phyloP scores from a whole-genome alignment of 805 yeast genomes.

The Saccharomyces eubayanus region DNA sequence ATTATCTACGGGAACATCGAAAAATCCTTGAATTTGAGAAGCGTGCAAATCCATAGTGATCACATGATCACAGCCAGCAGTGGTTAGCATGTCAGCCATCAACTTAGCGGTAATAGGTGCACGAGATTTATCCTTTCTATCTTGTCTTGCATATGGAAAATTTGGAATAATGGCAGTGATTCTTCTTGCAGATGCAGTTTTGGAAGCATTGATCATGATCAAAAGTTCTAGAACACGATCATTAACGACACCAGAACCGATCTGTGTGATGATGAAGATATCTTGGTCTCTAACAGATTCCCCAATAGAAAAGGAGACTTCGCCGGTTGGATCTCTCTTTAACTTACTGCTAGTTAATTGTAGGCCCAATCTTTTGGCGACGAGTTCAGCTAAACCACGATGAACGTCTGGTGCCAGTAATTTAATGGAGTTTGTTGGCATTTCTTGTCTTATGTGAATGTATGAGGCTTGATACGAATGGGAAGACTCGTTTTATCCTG shows the following conservation, averaged over 20 bases:
- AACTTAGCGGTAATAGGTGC: conserved; percentile 82
- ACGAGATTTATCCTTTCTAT: conserved; percentile 74
- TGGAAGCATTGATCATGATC: conserved; percentile 75
- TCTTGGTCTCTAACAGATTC: conserved; percentile 84
- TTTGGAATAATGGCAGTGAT: conserved; percentile 78
- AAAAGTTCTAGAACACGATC: conserved; percentile 66
- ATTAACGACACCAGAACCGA: conserved; percentile 70
- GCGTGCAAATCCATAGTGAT: conserved; percentile 85
- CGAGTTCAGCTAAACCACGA: conserved; percentile 61
- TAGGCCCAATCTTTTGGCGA: conserved; percentile 52
- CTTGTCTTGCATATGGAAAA: conserved; percentile 86
- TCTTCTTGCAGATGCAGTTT: conserved; percentile 74
- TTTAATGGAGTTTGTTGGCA: conserved; percentile 69
- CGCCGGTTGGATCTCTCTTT: conserved; percentile 62
- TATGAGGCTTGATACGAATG: background rate
- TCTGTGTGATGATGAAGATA: conserved; percentile 68
- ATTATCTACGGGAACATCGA: conserved; percentile 76
- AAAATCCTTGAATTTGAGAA: conserved; percentile 83
- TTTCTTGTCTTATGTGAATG: conserved; percentile 16
- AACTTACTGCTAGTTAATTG: conserved; percentile 54
- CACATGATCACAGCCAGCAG: conserved; percentile 82
- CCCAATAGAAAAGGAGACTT: conserved; percentile 67
- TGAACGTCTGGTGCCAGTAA: conserved; percentile 61
- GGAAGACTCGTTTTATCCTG: background rate
- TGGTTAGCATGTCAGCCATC: conserved; percentile 72